These are phyloP conservation scores for Naganishia vishniacii DNA, from an alignment of 768 basidiomycete genomes.

Conservation along the genomic window DNA sequence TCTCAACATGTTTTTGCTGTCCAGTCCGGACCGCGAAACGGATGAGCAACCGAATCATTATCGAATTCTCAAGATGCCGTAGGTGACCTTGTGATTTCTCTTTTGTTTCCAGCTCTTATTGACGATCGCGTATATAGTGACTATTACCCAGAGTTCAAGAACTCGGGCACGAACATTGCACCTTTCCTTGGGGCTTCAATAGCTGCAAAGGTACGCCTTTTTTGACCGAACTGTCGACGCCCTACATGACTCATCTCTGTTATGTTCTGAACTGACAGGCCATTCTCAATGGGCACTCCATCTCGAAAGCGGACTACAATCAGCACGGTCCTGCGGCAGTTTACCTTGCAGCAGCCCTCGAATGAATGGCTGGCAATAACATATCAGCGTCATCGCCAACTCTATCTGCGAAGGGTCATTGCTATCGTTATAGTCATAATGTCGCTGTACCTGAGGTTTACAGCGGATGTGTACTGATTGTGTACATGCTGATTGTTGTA, in stretches of 20 bases:
- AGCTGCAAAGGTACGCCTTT: constrained; percentile 38
- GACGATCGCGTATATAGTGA: constrained; percentile 27
- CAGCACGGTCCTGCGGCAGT: constrained; percentile 42
- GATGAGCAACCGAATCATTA: constrained; percentile 40
- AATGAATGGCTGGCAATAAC: constrained; percentile 11
- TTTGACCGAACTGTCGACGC: not conserved
- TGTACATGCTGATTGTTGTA: not conserved
- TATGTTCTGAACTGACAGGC: too few species aligned
- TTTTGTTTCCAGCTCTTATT: not conserved
- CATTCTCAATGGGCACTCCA: constrained; percentile 37
- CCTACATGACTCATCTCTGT: too few species aligned
- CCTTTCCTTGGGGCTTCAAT: constrained; percentile 46
- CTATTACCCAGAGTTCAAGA: constrained; percentile 44
- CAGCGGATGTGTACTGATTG: not conserved
- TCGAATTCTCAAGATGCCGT: constrained; percentile 40
- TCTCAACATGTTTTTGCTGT: constrained; percentile 40
- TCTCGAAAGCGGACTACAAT: constrained; percentile 46
- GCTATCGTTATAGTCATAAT: not conserved
- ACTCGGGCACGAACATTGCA: constrained; percentile 36
- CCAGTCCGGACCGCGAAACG: constrained; percentile 37
- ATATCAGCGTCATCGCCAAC: not conserved
- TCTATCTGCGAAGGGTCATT: not conserved
- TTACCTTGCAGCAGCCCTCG: constrained; percentile 14
- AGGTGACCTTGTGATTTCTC: constrained; percentile 14
- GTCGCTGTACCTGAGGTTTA: not conserved